A percentile compares a stretch with the other conserved stretches of the same genome.
Conservation (phyloP, 1,284 basidiomycete species). For the Ustanciosporium gigantosporum region DNA sequence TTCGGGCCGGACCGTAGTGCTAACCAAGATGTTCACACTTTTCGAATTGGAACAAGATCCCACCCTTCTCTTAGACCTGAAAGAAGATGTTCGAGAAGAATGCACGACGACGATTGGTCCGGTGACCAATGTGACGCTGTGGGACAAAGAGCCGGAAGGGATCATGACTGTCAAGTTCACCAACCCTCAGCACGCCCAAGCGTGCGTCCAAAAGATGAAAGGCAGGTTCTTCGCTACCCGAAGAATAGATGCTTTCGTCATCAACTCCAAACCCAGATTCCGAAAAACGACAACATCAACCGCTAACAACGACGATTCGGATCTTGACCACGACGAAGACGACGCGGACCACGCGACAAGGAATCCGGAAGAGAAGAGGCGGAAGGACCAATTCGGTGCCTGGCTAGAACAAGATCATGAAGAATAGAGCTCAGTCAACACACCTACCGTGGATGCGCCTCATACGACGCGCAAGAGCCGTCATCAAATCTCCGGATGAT, state of each 20-base stretch:
- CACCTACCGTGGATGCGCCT: too few species aligned
- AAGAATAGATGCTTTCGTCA: conserved; percentile 78
- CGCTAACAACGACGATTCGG: conserved; percentile 62
- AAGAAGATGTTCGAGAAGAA: conserved; percentile 94
- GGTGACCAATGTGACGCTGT: conserved; percentile 93
- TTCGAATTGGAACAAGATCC: conserved; percentile 85
- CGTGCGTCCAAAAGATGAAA: conserved; percentile 94
- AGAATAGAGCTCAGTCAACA: too few species aligned
- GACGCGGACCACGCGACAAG: conserved; percentile 8
- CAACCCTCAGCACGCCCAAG: conserved; percentile 81
- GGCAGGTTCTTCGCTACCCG: conserved; percentile 88
- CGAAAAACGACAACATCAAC: conserved; percentile 65
- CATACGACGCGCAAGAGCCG: too few species aligned
- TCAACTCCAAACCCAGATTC: conserved; percentile 79
- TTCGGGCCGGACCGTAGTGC: conserved; percentile 15
- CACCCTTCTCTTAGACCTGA: conserved; percentile 83
- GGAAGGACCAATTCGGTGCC: conserved; percentile 15
- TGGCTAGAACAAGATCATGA: conserved; percentile 5
- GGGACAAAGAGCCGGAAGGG: conserved; percentile 92
- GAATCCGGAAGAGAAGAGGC: background rate
- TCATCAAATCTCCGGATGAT: too few species aligned
- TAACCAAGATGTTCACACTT: conserved; percentile 83
- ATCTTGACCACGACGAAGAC: conserved; percentile 20
- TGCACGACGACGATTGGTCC: conserved; percentile 80
- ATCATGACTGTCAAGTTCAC: conserved; percentile 96